Percentiles rank a stretch among this genome's conserved stretches.
phyloP scores from a whole-genome alignment of 768 basidiomycete species.

The Termitomyces sp. region DNA sequence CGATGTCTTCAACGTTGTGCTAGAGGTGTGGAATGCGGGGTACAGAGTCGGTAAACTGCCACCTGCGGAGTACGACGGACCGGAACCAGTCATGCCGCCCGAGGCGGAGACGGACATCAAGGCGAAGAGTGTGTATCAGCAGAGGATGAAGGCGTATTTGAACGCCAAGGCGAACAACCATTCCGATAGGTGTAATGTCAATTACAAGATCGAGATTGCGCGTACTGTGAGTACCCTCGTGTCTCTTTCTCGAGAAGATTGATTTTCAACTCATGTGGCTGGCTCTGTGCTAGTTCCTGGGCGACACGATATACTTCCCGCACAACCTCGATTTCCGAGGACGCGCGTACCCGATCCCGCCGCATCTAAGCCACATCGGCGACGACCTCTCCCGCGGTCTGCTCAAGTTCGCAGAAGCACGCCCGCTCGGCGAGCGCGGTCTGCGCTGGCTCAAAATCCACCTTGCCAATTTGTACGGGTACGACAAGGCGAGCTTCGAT shows the following conservation, averaged over 20 bases:
- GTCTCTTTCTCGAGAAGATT: background rate
- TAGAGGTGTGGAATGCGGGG: conserved; percentile 84
- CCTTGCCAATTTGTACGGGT: conserved; percentile 87
- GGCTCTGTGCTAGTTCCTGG: conserved; percentile 54
- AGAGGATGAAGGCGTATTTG: conserved; percentile 46
- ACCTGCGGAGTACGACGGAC: conserved; percentile 55
- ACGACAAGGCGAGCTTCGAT: conserved; percentile 90
- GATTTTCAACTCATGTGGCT: background rate
- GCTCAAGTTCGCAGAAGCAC: conserved; percentile 73
- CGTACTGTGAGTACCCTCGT: conserved; percentile 79
- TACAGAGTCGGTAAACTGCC: conserved; percentile 81
- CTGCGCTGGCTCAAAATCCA: conserved; percentile 96
- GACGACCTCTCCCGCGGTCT: conserved; percentile 90
- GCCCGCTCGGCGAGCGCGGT: conserved; percentile 78
- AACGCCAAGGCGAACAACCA: conserved; percentile 75
- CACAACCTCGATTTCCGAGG: conserved; percentile 98
- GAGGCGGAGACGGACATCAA: conserved; percentile 42
- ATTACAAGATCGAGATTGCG: conserved; percentile 96
- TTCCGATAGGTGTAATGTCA: conserved; percentile 86
- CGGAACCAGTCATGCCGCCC: conserved; percentile 55
- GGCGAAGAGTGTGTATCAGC: conserved; percentile 47
- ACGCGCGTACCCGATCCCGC: conserved; percentile 93
- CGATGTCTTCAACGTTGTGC: conserved; percentile 65
- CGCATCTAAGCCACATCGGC: conserved; percentile 92
- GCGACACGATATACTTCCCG: conserved; percentile 85